Evolutionary conservation across 129 eudicot species (phyloP).

Genomic region (Flaveria linearis): DNA sequence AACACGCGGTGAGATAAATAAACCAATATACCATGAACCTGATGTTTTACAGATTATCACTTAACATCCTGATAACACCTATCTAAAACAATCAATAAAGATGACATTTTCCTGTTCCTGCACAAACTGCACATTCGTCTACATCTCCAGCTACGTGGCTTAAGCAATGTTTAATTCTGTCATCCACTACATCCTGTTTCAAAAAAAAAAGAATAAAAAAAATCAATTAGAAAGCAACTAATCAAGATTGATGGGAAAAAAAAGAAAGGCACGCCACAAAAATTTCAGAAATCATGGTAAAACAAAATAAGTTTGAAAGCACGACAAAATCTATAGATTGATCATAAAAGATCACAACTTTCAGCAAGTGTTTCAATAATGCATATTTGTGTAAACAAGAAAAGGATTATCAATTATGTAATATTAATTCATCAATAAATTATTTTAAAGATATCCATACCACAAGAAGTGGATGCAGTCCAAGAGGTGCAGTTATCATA

Average conservation of each 20-base stretch:
- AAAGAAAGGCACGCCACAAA: too few species aligned
- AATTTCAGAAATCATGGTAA: not conserved
- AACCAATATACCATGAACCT: not conserved
- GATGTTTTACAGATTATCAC: slow-evolving; percentile 1
- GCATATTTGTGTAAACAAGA: not conserved
- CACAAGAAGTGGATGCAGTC: slow-evolving; percentile 79
- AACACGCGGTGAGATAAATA: slow-evolving; percentile 13
- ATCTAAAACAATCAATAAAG: slow-evolving; percentile 34
- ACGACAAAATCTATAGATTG: not conserved
- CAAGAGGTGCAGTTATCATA: slow-evolving; percentile 86
- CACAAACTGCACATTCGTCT: slow-evolving; percentile 87
- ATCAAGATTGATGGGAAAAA: too few species aligned
- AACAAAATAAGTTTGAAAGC: slow-evolving; percentile 16
- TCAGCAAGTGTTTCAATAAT: not conserved
- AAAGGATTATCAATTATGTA: not conserved
- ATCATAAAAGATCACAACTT: slow-evolving; percentile 1
- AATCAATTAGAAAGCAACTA: not conserved
- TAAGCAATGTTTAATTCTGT: slow-evolving; percentile 76
- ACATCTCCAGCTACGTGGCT: slow-evolving; percentile 84
- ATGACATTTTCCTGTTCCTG: slow-evolving; percentile 87
- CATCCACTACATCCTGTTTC: slow-evolving; percentile 85
- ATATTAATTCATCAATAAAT: not conserved
- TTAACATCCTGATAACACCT: not conserved
- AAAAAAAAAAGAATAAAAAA: not conserved
- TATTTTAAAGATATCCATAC: slow-evolving; percentile 42